Evolutionary conservation across 1,284 basidiomycete species (phyloP).

Genomic region (Flammula alnicola): DNA sequence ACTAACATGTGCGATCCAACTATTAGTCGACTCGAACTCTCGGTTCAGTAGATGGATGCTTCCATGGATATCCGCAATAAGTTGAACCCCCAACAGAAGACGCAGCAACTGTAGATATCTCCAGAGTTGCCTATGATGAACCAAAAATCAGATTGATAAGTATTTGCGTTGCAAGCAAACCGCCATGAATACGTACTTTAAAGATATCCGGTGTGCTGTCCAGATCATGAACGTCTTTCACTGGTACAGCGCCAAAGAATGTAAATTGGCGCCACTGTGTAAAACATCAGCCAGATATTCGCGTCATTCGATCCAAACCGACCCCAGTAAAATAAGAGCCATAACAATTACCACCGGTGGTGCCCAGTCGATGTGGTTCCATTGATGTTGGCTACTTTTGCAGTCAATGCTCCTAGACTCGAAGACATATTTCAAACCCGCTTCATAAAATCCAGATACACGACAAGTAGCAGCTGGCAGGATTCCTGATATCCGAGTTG

Average conservation of each 20-base stretch:
- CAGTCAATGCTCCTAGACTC: constrained; percentile 20
- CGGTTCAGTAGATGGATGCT: constrained; percentile 76
- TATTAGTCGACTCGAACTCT: constrained; percentile 73
- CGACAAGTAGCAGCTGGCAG: neutral
- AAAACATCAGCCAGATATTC: constrained; percentile 10
- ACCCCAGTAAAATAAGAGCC: too few relatives aligned
- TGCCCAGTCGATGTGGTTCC: constrained; percentile 27
- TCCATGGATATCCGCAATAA: constrained; percentile 85
- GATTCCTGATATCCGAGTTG: too few relatives aligned
- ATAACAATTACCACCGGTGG: constrained; percentile 44
- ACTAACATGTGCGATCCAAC: constrained; percentile 79
- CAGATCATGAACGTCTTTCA: constrained; percentile 83
- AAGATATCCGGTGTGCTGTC: constrained; percentile 77
- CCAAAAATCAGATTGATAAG: neutral
- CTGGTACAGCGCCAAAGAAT: constrained; percentile 76
- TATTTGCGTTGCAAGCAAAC: too few relatives aligned
- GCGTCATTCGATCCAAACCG: neutral
- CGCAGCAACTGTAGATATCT: constrained; percentile 70
- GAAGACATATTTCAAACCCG: constrained; percentile 23
- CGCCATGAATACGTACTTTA: constrained; percentile 64
- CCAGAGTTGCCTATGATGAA: constrained; percentile 56
- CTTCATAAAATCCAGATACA: too few relatives aligned
- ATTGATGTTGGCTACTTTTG: constrained; percentile 25
- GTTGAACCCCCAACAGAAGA: constrained; percentile 66
- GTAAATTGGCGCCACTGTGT: constrained; percentile 82